A percentile compares a stretch with the other conserved stretches of the same genome.
phyloP scores from a whole-genome alignment of 495 filamentous ascomycete genomes.

The Talaromyces thailandensis region DNA sequence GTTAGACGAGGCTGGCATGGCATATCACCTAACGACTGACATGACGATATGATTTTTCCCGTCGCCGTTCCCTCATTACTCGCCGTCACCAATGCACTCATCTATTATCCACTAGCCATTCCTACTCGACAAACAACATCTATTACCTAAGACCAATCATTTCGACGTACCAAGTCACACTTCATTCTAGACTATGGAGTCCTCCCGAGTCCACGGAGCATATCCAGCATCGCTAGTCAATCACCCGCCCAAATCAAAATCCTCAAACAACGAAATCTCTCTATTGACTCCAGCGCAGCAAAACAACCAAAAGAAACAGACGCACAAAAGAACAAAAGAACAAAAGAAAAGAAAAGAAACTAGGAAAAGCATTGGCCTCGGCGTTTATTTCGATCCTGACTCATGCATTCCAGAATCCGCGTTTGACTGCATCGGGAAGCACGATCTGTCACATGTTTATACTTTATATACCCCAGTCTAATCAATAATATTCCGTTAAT shows the following conservation, averaged over 20 bases:
- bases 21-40: no score
- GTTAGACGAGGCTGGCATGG: background rate
- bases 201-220: background rate
- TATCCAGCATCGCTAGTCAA: background rate
- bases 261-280: background rate
- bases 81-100: background rate
- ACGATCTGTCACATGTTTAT: background rate
- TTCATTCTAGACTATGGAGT: background rate
- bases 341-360: background rate
- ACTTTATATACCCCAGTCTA: background rate
- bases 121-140: background rate
- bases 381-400: background rate
- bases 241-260: background rate
- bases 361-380: background rate
- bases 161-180: background rate
- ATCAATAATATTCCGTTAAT: background rate
- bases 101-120: background rate
- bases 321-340: background rate
- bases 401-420: background rate
- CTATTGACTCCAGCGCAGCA: background rate
- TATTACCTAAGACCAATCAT: background rate
- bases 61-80: background rate
- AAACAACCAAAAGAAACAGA: background rate
- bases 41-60: background rate
- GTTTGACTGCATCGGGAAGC: background rate